Evolutionary conservation across 2,329 filamentous ascomycete species (phyloP), one percentile per base, ranked within the genome.

Genomic region (Rhynchosporium secalis): DNA sequence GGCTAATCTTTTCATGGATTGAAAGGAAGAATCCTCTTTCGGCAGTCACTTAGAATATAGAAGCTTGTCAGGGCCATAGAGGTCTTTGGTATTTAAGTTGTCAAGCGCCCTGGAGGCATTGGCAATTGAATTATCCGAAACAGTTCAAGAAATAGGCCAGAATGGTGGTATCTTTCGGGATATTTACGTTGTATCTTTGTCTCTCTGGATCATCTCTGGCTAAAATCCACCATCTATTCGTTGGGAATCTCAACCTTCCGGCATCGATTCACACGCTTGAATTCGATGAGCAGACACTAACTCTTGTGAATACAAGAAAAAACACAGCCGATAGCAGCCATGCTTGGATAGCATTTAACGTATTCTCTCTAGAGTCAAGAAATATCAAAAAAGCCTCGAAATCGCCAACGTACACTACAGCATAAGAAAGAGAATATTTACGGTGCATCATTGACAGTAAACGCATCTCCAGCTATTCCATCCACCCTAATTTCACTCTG

Each of bases 331-430:
- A 57, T 20, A 56, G 57, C 13, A 57, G 33, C 33, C 61, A 63
- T 54, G 49, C 61, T 3, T 63, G 61, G 61, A 60, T 63, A 33
- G 46, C 61, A 46, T 60, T 63, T 36, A 48, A 58, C 26, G 61
- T 63, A 57, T 8, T 5, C 9, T 36, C 5, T 10, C 20, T 33
- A 26, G 6, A 20, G 20, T n/a, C 47, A 13, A 28, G 33, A 55
- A 12, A 28, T n/a, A 52, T 7, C 2, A 13, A 20, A 20, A 20
- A 20, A 15, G 5, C 13, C 13, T 20, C 12, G 1, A 33, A 41
- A 6, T 4, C n/a, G 20, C 31, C 33, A 7, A 57, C 38, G 1
- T 26, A 5, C 1, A 29, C 6, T 2, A 10, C 15, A 57, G 55
- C 55, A 57, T 41, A 26, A 46, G 12, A 63, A 60, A 36, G 26